Conservation (phyloP, 352 stramenopile species). For the Phytophthora constricta region DNA sequence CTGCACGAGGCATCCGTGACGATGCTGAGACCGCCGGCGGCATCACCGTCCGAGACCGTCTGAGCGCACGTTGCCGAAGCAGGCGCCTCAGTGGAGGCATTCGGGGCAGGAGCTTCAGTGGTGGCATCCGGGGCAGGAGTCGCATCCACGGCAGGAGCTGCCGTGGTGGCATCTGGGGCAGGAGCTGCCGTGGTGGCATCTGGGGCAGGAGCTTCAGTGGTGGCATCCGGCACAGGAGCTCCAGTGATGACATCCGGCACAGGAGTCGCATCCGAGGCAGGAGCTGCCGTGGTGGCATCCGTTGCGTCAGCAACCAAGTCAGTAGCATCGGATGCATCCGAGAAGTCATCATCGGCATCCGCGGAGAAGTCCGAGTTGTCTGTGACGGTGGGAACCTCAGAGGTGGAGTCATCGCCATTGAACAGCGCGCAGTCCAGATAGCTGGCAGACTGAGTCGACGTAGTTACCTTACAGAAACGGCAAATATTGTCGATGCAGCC, state of each 20-base stretch:
- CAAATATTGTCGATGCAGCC: conserved; percentile 47
- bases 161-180: not conserved
- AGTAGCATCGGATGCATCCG: conserved; percentile 14
- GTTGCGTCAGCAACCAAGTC: not conserved
- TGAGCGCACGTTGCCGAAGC: conserved; percentile 11
- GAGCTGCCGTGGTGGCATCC: conserved; percentile 6
- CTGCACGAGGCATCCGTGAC: conserved; percentile 41
- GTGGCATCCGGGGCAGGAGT: conserved; percentile 2
- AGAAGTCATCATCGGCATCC: conserved; percentile 6
- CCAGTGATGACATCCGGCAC: not conserved
- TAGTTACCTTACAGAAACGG: conserved; percentile 49
- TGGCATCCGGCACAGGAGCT: not conserved
- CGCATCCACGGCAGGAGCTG: not conserved
- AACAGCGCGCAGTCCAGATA: conserved; percentile 30
- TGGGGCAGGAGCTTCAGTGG: not conserved
- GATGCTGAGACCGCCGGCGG: conserved; percentile 45
- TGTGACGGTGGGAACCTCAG: conserved; percentile 1
- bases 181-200: conserved; percentile 9
- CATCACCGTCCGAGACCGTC: conserved; percentile 31
- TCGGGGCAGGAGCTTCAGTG: not conserved
- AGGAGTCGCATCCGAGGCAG: not conserved
- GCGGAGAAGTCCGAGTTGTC: conserved; percentile 13
- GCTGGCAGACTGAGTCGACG: conserved; percentile 31
- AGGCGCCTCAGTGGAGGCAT: conserved; percentile 11
- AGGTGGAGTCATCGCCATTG: not conserved